A percentile compares a stretch with the other conserved stretches of the same genome.
Evolutionary conservation across 345 rosid species (phyloP).

Genomic region (Lepidium didymum): DNA sequence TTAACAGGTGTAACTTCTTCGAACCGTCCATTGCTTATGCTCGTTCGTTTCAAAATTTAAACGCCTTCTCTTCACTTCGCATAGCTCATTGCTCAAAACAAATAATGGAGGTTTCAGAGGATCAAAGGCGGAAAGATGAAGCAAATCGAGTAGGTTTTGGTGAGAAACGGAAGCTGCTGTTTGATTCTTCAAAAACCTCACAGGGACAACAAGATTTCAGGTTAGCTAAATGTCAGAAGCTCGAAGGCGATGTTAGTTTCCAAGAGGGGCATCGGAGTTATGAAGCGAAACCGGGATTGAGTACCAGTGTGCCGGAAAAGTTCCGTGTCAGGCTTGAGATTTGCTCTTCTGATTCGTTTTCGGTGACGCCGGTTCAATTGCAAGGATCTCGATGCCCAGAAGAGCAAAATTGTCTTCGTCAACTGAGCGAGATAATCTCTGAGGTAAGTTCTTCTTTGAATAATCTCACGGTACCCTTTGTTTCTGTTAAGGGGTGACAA

Average conservation of each 20-base stretch:
- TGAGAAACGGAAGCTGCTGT: slow-evolving; percentile 50
- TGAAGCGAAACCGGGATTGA: slow-evolving; percentile 9
- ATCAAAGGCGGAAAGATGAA: slow-evolving; percentile 54
- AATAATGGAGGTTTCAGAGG: slow-evolving; percentile 49
- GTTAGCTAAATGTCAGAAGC: slow-evolving; percentile 68
- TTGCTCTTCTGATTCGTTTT: slow-evolving; percentile 80
- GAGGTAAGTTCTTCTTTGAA: slow-evolving; percentile 35
- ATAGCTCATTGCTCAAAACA: slow-evolving; percentile 9
- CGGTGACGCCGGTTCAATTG: slow-evolving; percentile 44
- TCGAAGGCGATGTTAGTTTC: slow-evolving; percentile 14
- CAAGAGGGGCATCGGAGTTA: slow-evolving; percentile 19
- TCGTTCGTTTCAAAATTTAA: slow-evolving; percentile 18
- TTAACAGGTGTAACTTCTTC: slow-evolving; percentile 1
- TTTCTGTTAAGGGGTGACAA: neutral
- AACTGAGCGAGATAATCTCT: slow-evolving; percentile 43
- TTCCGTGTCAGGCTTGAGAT: slow-evolving; percentile 77
- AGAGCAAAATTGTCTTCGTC: slow-evolving; percentile 46
- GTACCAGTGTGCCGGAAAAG: slow-evolving; percentile 25
- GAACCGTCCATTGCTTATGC: neutral
- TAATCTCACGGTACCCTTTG: neutral
- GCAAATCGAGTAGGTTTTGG: slow-evolving; percentile 45
- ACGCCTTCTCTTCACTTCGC: neutral
- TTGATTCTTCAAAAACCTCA: slow-evolving; percentile 25
- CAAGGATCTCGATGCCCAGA: slow-evolving; percentile 54
- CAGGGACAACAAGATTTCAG: slow-evolving; percentile 21